Percentiles rank a stretch among this genome's conserved stretches.
phyloP scores from a whole-genome alignment of 2,329 filamentous ascomycete species.

The Cadophora sp. region DNA sequence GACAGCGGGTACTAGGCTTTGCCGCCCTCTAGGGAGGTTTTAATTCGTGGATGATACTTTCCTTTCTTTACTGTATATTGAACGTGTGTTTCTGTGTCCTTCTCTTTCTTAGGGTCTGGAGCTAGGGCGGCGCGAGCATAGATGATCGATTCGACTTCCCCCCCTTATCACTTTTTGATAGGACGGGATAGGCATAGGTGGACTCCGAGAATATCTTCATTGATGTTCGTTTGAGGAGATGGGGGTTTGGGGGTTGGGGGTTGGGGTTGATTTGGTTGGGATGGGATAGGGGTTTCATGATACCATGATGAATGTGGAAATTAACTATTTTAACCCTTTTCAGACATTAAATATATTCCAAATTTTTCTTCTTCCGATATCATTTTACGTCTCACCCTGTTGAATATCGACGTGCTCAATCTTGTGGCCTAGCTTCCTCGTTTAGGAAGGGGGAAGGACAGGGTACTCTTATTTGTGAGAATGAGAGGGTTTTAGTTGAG shows the following conservation, averaged over 20 bases:
- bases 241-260: not conserved
- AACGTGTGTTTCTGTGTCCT: not conserved
- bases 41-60: not conserved
- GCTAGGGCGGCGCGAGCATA: constrained; percentile 16
- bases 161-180: not conserved
- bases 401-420: too few relatives aligned
- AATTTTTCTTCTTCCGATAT: not conserved
- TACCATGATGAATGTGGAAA: constrained; percentile 17
- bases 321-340: not conserved
- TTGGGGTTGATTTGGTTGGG: not conserved
- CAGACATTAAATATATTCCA: not conserved
- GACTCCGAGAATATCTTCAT: constrained; percentile 11
- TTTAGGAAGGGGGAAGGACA: too few relatives aligned
- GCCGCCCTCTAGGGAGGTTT: not conserved
- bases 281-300: constrained; percentile 20
- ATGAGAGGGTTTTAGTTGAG: too few relatives aligned
- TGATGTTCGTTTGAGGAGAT: constrained; percentile 12
- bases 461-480: too few relatives aligned
- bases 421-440: too few relatives aligned
- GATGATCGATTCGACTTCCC: not conserved
- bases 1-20: constrained; percentile 43
- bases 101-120: constrained; percentile 13
- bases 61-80: constrained; percentile 8
- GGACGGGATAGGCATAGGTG: not conserved
- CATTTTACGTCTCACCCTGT: not conserved